phyloP scores from a whole-genome alignment of 495 filamentous ascomycete genomes.

The Hypoxylon fragiforme region DNA sequence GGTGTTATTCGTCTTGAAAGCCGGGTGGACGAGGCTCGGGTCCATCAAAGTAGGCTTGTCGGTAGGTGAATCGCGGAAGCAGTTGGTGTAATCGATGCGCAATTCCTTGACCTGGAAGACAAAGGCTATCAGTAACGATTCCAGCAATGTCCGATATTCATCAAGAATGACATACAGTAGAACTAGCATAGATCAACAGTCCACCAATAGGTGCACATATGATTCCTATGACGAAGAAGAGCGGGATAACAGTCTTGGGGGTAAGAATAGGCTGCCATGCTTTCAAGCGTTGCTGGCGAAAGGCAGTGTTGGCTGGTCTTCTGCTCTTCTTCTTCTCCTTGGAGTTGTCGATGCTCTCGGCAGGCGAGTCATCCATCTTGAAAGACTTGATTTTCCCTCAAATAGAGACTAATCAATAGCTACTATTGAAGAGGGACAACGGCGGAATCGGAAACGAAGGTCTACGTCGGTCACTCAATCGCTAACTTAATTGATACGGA shows the following conservation, averaged over 20 bases:
- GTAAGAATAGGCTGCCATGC: slow-evolving; percentile 98
- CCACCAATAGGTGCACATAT: slow-evolving; percentile 90
- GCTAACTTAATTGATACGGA: no score
- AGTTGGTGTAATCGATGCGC: slow-evolving; percentile 85
- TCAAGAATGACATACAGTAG: slow-evolving; percentile 55
- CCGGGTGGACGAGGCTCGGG: slow-evolving; percentile 56
- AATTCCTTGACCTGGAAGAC: slow-evolving; percentile 80
- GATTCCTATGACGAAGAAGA: slow-evolving; percentile 84
- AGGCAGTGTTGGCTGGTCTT: slow-evolving; percentile 89
- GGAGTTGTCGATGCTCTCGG: slow-evolving; percentile 31
- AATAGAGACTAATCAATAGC: neutral
- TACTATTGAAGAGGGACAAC: neutral
- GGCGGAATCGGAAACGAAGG: neutral
- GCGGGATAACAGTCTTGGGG: slow-evolving; percentile 85
- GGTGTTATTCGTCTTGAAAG: slow-evolving; percentile 63
- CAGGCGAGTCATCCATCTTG: slow-evolving; percentile 37
- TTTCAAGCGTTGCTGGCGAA: slow-evolving; percentile 87
- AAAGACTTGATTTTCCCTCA: neutral
- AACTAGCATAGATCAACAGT: slow-evolving; percentile 78
- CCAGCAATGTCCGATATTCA: neutral
- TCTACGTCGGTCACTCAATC: no score
- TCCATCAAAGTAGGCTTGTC: slow-evolving; percentile 51
- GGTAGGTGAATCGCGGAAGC: slow-evolving; percentile 55
- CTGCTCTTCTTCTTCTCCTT: slow-evolving; percentile 83
- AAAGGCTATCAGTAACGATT: slow-evolving; percentile 8